Base-by-base conservation (phyloP, 306 rosid species). In the Astragalus glycyphyllos region DNA sequence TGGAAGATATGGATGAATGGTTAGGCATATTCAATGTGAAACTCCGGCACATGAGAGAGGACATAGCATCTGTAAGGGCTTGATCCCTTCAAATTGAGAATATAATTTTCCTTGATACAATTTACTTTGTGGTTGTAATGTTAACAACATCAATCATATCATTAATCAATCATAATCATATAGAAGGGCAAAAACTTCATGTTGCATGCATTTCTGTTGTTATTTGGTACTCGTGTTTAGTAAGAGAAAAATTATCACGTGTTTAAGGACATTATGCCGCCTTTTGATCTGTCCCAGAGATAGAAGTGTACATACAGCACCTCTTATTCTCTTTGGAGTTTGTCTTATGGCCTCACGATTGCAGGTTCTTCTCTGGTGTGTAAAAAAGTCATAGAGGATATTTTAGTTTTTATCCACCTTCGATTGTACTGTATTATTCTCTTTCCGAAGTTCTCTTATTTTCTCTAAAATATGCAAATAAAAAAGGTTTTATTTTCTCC, bases 1-100 rank as follows among this genome's bases (percentile, higher is more conserved):
- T 94, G 62, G 99, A 94, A 37, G 99, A 94, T 81, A 87, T 94
- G 97, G 99, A 94, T 35, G 96, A 94, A 81, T 94, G 99, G 99
- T 78, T 94, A 76, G 80, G 88, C 82, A 87, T 86, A 69, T 94
- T 94, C 76, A 94, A 94, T 69, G 84, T 91, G 71, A 94, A 94
- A 86, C 96, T 94, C 55, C 83, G 97, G 68, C 97, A 94, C 88
- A 94, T 94, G 99, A 91, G 99, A 66, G 97, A 89, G 86, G 99
- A 94, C 84, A 94, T 94, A 46, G 95, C 92, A 71, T 94, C 97
- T 76, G 99, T 94, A 84, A 57, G 84, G 82, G 72, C 55, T 31
- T 74, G 26, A 9, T 51, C 65, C 48, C 65, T 54, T 65, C 46
- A 60, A 74, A n/a, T 75, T 53, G 20, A 34, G 53, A 46, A 5